phyloP scores from a whole-genome alignment of 179 eudicot species.

The Carnegiea gigantea region DNA sequence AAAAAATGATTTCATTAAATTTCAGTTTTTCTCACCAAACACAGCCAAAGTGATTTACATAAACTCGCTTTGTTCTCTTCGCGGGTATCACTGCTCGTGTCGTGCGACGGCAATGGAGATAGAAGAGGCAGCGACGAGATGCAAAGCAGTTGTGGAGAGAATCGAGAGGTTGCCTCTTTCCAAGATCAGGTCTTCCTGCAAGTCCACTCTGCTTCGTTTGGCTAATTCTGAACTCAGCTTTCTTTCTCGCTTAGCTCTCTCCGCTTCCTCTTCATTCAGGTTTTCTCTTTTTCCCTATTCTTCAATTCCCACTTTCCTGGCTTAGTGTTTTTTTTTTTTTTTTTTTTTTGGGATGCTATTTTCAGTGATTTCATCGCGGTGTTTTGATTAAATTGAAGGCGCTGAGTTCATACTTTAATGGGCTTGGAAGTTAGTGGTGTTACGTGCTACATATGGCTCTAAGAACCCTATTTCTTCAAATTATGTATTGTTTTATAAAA shows the following conservation, averaged over 20 bases:
- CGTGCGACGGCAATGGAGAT: conserved; percentile 18
- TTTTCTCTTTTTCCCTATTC: conserved; percentile 14
- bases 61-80: background rate
- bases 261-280: conserved; percentile 42
- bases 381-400: background rate
- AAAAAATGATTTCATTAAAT: too few relatives aligned
- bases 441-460: background rate
- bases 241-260: conserved; percentile 48
- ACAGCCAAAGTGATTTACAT: too few relatives aligned
- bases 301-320: background rate
- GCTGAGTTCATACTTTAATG: background rate
- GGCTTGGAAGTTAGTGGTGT: background rate
- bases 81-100: background rate
- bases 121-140: conserved; percentile 52
- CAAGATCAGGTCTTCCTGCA: conserved; percentile 43
- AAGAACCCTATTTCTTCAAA: background rate
- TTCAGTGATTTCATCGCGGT: background rate
- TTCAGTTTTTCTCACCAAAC: too few relatives aligned
- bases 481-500: background rate
- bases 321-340: too few relatives aligned
- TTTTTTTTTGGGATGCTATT: background rate
- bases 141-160: conserved; percentile 45
- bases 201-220: conserved; percentile 57
- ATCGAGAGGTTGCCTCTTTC: conserved; percentile 35
- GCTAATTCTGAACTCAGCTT: conserved; percentile 67